Evolutionary conservation across 345 rosid genomes (phyloP).

Genomic region (Eucalyptus virginea): DNA sequence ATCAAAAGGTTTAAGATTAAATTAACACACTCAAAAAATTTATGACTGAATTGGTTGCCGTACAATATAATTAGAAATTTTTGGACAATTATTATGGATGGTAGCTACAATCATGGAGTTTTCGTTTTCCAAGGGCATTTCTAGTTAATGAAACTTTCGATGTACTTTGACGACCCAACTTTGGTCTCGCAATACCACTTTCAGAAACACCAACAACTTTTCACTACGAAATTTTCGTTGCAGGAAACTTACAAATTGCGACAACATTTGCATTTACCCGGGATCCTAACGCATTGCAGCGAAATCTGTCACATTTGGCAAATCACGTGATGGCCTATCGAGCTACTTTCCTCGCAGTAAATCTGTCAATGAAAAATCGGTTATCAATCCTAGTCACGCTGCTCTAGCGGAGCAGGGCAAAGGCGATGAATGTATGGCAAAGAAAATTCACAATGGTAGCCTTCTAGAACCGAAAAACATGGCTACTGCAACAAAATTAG

Average conservation of each 20-base stretch:
- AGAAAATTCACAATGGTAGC: not conserved
- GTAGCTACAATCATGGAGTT: not conserved
- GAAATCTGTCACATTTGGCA: too few species aligned
- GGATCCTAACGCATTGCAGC: not conserved
- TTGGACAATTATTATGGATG: not conserved
- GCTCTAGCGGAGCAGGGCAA: not conserved
- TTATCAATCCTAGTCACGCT: not conserved
- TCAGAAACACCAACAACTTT: not conserved
- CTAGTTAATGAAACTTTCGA: not conserved
- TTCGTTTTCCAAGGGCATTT: not conserved
- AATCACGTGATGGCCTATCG: not conserved
- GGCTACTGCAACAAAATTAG: not conserved
- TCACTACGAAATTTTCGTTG: not conserved
- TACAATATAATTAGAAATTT: not conserved
- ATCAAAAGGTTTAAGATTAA: rapidly evolving
- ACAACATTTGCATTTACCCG: not conserved
- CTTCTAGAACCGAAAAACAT: too few species aligned
- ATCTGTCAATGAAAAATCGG: not conserved
- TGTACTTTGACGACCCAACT: not conserved
- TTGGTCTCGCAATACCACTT: not conserved
- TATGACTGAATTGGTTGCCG: rapidly evolving
- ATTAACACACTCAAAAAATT: not conserved
- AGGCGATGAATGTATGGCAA: not conserved
- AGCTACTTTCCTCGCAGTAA: not conserved
- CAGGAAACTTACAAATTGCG: not conserved